Evolutionary conservation across 106 monocot species (phyloP), one percentile per base, ranked within the genome.

Genomic region (Allium fistulosum): DNA sequence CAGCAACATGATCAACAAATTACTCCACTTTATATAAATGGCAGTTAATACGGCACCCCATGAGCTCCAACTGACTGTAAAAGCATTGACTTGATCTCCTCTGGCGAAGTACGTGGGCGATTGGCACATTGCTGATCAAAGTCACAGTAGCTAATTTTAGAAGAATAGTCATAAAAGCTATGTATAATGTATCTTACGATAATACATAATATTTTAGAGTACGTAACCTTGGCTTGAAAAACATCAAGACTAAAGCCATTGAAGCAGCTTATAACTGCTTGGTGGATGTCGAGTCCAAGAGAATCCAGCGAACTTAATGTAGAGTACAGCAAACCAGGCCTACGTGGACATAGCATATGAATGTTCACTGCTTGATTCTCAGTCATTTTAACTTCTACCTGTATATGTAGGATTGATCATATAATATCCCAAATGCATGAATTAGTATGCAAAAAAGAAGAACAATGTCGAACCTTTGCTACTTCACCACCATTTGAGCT

Each of bases 211-310:
- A 12, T 55, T 15, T 17, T 59, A 22, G 9, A 59, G 59, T 2
- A 13, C n/a, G 3, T 17, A 91, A 91, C 95, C 83, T 88, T 88
- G 6, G 91, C 85, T 69, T 85, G 65, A 59, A 88, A 96, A 71
- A 96, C 71, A 61, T 96, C 95, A 7, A 96, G 73, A 9, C 82
- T 77, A 55, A 96, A 96, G 10, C 88, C 91, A 67, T 88, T 88
- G 74, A 88, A 88, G 53, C 91, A 91, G 86, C 88, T 91, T 72
- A 91, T 87, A 72, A 85, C 88, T 17, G 91, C 95, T 60, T 91
- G 91, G 48, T 96, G 85, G 66, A 96, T 77, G 62, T 91, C 88
- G 2, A 96, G 83, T 15, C 88, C 88, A 15, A 96, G 78, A 71
- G 74, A 71, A 46, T 96, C 95, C 7, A 96, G 88, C 4, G 91